Base-by-base conservation (phyloP, 192 early-diverging fungal genomes). In the Funneliformis mosseae region DNA sequence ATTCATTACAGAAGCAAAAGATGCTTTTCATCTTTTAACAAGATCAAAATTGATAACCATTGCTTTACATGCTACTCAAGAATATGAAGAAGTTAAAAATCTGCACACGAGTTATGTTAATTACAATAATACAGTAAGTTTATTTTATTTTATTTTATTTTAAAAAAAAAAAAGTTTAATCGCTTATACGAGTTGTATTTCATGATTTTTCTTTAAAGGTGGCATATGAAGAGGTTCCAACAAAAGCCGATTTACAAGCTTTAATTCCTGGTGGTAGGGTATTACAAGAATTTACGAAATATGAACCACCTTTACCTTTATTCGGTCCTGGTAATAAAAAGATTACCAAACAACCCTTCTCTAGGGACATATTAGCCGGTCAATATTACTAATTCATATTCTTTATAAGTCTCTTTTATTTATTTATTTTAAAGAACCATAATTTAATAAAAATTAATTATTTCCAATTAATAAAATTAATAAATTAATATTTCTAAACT, bases 81-180 rank as follows among this genome's bases (percentile, higher is more conserved):
- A 91, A 75, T 85, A 88, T 63, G 82, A 83, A 21, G 71, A 81
- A 43, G 86, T 88, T 14, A 83, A 79, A 55, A 89, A 88, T 59
- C 80, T 87, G 14, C 82, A 83, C 21, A 43, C 73, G 4, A 83
- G 81, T 9, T 88, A 85, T 45, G 80, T 82, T 21, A 87, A 84
- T 79, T 84, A 88, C 27, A 91, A 91, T 67, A 82, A 91, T 73
- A 88, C 87, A n/a, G 90, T 91, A 63, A 85, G 80, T 59, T 16
- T 55, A 4, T 9, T 5, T 9, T 9, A 45, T 45, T 9, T 45
- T 45, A 4, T 9, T 45, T 45, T 55, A 21, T 21, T 4, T 55
- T 5, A 55, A 21, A 21, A 55, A 33, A 33, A 33, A 2, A 33
- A 33, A 33, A 3, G 33, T 33, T 33, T 3, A 33, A 2, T 33